Base-by-base conservation (phyloP, 306 rosid species). In the Biancaea sappan region DNA sequence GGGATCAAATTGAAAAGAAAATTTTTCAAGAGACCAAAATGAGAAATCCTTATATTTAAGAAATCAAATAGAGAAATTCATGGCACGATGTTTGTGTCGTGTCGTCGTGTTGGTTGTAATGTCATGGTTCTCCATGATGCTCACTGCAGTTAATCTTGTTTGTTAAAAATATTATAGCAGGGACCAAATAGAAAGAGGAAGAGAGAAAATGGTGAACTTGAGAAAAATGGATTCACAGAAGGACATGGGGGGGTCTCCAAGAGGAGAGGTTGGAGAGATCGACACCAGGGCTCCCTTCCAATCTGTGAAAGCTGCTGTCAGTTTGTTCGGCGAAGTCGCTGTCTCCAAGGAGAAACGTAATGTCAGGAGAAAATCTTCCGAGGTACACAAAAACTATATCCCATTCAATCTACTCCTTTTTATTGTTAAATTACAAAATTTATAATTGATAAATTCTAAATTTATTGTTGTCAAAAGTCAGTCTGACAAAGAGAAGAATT, bases 231-330 rank as follows among this genome's bases (percentile, higher is more conserved):
- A 76, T 14, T 65, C 29, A 5, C 73, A 43, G 12, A 82, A 80
- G 65, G 56, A 52, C 4, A 16, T 11, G 15, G 10, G 6, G 12
- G 80, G 73, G 75, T 92, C 97, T 72, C 91, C 97, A 4, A 88
- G 81, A 77, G 77, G 76, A 32, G 97, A 89, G 83, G 89, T 94
- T 72, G 98, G 97, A 72, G 97, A 87, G 85, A 91, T 94, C 13
- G 99, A 94, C 85, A 94, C 97, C 31, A 77, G 99, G 64, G 92
- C 97, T 0, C 99, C 99, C n/a, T 94, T 94, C 80, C 96, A 92
- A 84, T 94, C 99, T 38, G 99, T 94, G 72, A 94, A 84, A 79
- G 97, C 96, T 51, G 99, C 99, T 35, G 90, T 94, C 54, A 79
- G 85, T 81, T 80, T 94, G 46, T 94, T 94, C 79, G 95, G 96